Conservation (phyloP, 2,329 filamentous ascomycete species). For the Karstenula rhodostoma region DNA sequence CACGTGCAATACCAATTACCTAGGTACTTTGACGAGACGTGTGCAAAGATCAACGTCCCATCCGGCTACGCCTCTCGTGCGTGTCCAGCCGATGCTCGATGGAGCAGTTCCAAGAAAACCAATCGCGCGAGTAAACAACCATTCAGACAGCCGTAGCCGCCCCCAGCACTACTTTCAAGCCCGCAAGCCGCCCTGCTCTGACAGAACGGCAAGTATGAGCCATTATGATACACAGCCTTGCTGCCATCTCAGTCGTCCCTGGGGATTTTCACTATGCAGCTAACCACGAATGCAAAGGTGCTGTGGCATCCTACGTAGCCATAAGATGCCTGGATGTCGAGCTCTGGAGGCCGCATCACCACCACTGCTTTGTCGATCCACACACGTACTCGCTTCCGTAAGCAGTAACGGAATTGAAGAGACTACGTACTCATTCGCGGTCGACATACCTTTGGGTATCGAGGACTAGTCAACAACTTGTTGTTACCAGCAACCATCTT, state of each 20-base stretch:
- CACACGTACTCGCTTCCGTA: neutral
- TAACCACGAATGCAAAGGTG: neutral
- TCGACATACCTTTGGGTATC: neutral
- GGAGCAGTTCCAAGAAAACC: neutral
- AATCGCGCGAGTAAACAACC: neutral
- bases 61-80: neutral
- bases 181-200: no score
- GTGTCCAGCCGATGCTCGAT: neutral
- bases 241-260: neutral
- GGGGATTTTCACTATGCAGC: neutral
- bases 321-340: slow-evolving; percentile 17
- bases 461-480: neutral
- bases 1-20: neutral
- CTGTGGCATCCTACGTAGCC: slow-evolving; percentile 14
- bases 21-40: neutral
- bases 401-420: neutral
- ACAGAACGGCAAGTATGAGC: slow-evolving; percentile 10
- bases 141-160: neutral
- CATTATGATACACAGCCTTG: slow-evolving; percentile 10
- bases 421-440: neutral
- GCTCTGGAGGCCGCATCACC: slow-evolving; percentile 19
- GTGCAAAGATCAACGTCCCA: neutral
- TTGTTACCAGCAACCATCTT: neutral
- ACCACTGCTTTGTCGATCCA: neutral
- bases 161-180: no score